These are phyloP conservation scores for Bipolaris bicolor DNA, from an alignment of 2,329 filamentous ascomycete genomes.

Conservation along the genomic window DNA sequence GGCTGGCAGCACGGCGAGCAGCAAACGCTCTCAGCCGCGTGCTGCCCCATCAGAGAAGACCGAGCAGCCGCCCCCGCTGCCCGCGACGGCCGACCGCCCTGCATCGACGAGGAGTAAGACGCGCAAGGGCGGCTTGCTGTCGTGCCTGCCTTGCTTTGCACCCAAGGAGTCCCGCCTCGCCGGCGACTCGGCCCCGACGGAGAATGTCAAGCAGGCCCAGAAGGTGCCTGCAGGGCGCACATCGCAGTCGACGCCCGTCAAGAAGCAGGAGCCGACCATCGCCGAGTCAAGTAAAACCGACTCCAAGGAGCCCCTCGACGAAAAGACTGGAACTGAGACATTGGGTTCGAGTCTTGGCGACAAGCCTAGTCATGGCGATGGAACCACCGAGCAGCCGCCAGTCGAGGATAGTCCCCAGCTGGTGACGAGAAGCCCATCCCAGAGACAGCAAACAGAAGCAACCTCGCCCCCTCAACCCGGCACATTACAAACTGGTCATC, in stretches of 20 bases:
- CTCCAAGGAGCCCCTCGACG: constrained; percentile 54
- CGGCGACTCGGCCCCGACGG: constrained; percentile 52
- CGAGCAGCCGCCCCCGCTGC: constrained; percentile 40
- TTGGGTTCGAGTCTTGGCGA: constrained; percentile 32
- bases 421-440: constrained; percentile 42
- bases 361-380: constrained; percentile 30
- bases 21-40: constrained; percentile 52
- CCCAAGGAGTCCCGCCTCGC: constrained; percentile 62
- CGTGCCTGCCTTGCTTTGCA: constrained; percentile 71
- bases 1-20: constrained; percentile 55
- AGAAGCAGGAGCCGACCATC: constrained; percentile 56
- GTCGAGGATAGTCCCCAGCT: constrained; percentile 34
- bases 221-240: constrained; percentile 47
- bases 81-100: constrained; percentile 38
- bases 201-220: constrained; percentile 52
- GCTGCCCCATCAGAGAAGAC: constrained; percentile 50
- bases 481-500: constrained; percentile 42
- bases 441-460: constrained; percentile 40
- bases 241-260: constrained; percentile 58
- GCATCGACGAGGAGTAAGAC: constrained; percentile 47
- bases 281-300: constrained; percentile 53
- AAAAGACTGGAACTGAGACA: constrained; percentile 47
- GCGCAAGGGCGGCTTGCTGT: constrained; percentile 51
- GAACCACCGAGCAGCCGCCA: constrained; percentile 30
- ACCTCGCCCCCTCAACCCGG: constrained; percentile 42